A percentile compares a stretch with the other conserved stretches of the same genome.
Evolutionary conservation across 805 yeast genomes (phyloP).

Genomic region (Kuraishia capsulata): DNA sequence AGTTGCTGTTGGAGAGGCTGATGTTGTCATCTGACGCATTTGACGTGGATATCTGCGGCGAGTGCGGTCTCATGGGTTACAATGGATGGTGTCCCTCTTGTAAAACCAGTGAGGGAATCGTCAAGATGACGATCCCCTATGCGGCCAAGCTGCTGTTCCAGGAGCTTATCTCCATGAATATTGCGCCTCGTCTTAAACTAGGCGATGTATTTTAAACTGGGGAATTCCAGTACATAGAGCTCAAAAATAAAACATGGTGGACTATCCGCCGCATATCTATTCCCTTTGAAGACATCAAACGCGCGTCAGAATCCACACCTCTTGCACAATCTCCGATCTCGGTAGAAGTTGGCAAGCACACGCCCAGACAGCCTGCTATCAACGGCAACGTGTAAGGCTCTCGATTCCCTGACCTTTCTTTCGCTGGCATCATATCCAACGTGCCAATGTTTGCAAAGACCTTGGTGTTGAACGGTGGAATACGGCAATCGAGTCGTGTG

Average conservation of each 20-base stretch:
- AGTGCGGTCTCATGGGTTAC: conserved; percentile 96
- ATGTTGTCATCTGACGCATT: conserved; percentile 97
- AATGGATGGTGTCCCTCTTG: conserved; percentile 98
- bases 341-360: too few species aligned
- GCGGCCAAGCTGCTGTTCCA: conserved; percentile 98
- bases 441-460: too few species aligned
- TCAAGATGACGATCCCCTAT: conserved; percentile 94
- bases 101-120: conserved; percentile 75
- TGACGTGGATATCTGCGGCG: conserved; percentile 90
- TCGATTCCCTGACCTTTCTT: too few species aligned
- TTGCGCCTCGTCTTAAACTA: conserved; percentile 88
- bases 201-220: conserved; percentile 73
- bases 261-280: not conserved
- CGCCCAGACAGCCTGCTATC: too few species aligned
- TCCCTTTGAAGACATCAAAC: too few species aligned
- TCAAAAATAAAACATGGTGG: too few species aligned
- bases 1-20: conserved; percentile 81
- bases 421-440: too few species aligned
- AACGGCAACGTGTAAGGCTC: too few species aligned
- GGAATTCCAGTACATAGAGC: too few species aligned
- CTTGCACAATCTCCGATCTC: too few species aligned
- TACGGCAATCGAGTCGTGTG: too few species aligned
- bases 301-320: conserved; percentile 30
- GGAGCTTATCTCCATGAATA: conserved; percentile 96
- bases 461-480: too few species aligned